Conservation (phyloP, 495 filamentous ascomycete species). For the Hyaloscypha bicolor region DNA sequence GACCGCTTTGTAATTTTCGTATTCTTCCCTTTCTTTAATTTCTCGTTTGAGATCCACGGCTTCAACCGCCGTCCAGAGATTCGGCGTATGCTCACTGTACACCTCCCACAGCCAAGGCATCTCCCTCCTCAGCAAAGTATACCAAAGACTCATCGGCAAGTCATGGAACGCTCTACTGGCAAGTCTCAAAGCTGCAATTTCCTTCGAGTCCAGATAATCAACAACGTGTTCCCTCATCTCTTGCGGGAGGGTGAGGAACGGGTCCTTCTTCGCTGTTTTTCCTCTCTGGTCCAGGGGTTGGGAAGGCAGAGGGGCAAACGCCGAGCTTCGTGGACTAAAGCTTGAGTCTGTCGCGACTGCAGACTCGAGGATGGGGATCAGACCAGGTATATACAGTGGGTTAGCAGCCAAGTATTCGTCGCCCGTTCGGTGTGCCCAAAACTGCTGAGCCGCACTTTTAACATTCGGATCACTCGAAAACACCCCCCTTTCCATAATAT, state of each 20-base stretch:
- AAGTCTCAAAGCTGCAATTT: constrained; percentile 31
- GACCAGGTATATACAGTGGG: constrained; percentile 32
- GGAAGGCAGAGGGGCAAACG: background rate
- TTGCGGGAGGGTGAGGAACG: constrained; percentile 27
- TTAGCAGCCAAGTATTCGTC: constrained; percentile 37
- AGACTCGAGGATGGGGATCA: constrained; percentile 17
- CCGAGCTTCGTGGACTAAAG: constrained; percentile 1
- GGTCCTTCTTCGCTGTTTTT: constrained; percentile 15
- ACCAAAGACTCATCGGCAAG: constrained; percentile 35
- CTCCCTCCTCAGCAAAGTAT: constrained; percentile 32
- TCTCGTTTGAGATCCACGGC: constrained; percentile 7
- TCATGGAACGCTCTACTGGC: constrained; percentile 31
- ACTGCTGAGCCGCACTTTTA: background rate
- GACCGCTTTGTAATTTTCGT: background rate
- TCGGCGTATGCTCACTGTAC: constrained; percentile 8
- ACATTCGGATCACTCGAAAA: constrained; percentile 10
- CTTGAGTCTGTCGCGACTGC: constrained; percentile 8
- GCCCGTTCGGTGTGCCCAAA: constrained; percentile 27
- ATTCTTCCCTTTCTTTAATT: background rate
- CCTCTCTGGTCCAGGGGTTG: background rate
- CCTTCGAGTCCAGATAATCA: constrained; percentile 22
- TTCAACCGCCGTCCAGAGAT: constrained; percentile 9
- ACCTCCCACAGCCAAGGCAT: constrained; percentile 43
- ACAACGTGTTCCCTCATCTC: constrained; percentile 34
- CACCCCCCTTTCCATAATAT: background rate